Evolutionary conservation across 129 eudicot species (phyloP).

Genomic region (Flaveria brownii): DNA sequence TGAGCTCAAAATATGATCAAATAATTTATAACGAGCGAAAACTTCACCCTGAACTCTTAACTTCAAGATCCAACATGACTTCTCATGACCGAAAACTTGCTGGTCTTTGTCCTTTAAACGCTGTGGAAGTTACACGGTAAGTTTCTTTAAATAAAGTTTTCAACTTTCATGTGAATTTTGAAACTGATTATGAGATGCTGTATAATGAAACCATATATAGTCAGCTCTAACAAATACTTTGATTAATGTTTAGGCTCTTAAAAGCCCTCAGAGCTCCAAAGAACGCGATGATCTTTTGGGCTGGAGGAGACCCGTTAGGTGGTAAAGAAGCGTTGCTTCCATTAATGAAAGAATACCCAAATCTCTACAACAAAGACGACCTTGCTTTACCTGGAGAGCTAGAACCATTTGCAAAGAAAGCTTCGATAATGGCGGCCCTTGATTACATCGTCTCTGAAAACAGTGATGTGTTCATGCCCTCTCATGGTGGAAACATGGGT

Average conservation of each 20-base stretch:
- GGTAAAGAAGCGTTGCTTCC: constrained; percentile 78
- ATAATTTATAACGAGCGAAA: constrained; percentile 68
- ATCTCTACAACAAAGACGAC: constrained; percentile 83
- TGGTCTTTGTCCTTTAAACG: constrained; percentile 91
- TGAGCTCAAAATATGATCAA: constrained; percentile 61
- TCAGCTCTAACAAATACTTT: constrained; percentile 8
- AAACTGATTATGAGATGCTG: too few relatives aligned
- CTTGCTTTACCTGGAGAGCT: constrained; percentile 84
- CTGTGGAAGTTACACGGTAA: constrained; percentile 81
- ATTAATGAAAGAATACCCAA: constrained; percentile 61
- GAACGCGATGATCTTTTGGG: constrained; percentile 74
- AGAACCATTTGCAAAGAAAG: constrained; percentile 66
- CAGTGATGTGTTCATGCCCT: constrained; percentile 93
- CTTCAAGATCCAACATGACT: constrained; percentile 93
- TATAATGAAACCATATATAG: background rate
- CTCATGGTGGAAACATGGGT: constrained; percentile 99
- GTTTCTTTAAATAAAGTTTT: constrained; percentile 6
- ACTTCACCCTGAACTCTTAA: constrained; percentile 72
- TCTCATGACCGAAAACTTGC: constrained; percentile 85
- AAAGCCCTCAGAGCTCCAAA: constrained; percentile 95
- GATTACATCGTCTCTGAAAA: constrained; percentile 82
- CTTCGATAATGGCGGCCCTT: constrained; percentile 84
- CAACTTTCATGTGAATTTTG: background rate
- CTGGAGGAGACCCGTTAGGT: constrained; percentile 88
- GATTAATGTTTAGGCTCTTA: constrained; percentile 53